These are phyloP conservation scores for Wickerhamiella cacticola DNA, from an alignment of 805 yeast species.

Conservation along the genomic window DNA sequence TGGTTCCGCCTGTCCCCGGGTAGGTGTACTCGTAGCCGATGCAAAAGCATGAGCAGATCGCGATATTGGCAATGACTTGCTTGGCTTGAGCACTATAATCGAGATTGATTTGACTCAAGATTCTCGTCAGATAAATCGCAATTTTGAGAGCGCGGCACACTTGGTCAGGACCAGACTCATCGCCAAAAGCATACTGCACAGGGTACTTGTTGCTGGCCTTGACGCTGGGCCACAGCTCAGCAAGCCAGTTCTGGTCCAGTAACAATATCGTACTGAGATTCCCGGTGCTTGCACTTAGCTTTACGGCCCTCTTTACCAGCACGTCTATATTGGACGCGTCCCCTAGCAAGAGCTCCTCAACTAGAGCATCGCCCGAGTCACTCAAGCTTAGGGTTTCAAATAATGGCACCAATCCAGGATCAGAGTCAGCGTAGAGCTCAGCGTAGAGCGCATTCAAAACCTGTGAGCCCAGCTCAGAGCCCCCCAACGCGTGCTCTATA, in stretches of 20 bases:
- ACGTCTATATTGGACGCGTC: not conserved
- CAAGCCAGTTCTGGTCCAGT: not conserved
- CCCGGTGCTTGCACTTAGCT: not conserved
- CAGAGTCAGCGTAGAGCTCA: no score
- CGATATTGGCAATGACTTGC: not conserved
- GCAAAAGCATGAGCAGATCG: constrained; percentile 1
- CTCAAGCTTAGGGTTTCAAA: not conserved
- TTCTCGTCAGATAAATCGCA: not conserved
- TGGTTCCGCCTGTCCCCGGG: not conserved
- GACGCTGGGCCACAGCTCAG: not conserved
- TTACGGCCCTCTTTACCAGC: not conserved
- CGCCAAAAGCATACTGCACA: not conserved
- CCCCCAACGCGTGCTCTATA: not conserved
- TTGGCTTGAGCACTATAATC: not conserved
- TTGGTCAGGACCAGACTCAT: not conserved
- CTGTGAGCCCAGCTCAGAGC: not conserved
- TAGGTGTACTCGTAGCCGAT: constrained; percentile 1
- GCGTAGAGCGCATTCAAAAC: not conserved
- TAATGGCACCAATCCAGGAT: not conserved
- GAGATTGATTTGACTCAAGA: not conserved
- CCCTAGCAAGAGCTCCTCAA: not conserved
- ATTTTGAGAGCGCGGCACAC: not conserved
- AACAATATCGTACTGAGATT: not conserved
- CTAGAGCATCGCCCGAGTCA: not conserved
- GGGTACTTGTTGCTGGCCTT: constrained; percentile 6